Evolutionary conservation across 202 grass and related monocot genomes (phyloP).

Genomic region (Musa balbisiana): DNA sequence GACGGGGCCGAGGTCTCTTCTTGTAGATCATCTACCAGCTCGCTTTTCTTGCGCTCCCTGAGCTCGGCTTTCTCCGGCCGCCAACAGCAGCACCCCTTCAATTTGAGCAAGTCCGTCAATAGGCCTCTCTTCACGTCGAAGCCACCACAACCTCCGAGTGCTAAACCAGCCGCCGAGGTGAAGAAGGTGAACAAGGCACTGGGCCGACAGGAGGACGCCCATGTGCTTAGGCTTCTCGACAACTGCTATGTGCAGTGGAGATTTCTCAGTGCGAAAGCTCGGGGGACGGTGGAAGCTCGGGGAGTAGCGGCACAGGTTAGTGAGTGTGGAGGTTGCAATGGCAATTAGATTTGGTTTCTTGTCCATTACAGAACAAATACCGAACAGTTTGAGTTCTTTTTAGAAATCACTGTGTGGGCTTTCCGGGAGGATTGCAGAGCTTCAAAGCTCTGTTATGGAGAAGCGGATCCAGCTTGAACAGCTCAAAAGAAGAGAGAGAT

Average conservation of each 20-base stretch:
- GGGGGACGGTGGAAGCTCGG: slow-evolving; percentile 30
- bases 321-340: not conserved
- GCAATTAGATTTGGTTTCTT: not conserved
- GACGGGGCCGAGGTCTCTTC: slow-evolving; percentile 20
- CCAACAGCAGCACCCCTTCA: slow-evolving; percentile 18
- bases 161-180: slow-evolving; percentile 30
- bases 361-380: not conserved
- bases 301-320: slow-evolving; percentile 3
- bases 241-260: slow-evolving; percentile 55
- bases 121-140: slow-evolving; percentile 26
- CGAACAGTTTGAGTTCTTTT: slow-evolving; percentile 10
- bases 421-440: slow-evolving; percentile 5
- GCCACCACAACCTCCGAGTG: slow-evolving; percentile 52
- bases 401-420: slow-evolving; percentile 58
- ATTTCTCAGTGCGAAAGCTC: slow-evolving; percentile 50
- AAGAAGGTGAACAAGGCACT: slow-evolving; percentile 44
- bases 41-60: slow-evolving; percentile 56
- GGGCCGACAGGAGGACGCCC: slow-evolving; percentile 47
- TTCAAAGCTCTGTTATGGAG: slow-evolving; percentile 30
- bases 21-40: slow-evolving; percentile 37
- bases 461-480: slow-evolving; percentile 40
- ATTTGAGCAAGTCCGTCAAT: slow-evolving; percentile 7
- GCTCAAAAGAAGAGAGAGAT: slow-evolving; percentile 34
- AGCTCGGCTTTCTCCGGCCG: slow-evolving; percentile 51
- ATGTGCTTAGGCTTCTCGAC: slow-evolving; percentile 56